Base-by-base conservation (phyloP, 2,329 filamentous ascomycete genomes). In the Exophiala xenobiotica region DNA sequence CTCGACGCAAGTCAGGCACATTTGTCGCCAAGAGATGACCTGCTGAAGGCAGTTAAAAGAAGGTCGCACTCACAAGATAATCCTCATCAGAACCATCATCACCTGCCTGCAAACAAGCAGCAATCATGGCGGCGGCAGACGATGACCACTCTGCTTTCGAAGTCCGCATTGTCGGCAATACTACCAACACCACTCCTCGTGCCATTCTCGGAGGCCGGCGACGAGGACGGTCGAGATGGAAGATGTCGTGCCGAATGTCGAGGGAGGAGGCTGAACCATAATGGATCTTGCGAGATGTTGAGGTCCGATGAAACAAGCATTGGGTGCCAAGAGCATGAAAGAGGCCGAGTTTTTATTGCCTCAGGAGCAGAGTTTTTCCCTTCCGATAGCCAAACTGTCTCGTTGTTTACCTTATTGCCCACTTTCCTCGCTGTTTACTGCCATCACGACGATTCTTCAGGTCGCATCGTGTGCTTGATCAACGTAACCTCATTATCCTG, bases 311-410 rank as follows among this genome's bases (percentile, higher is more conserved):
- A 16, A 35, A 16, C 31, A 16, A 35, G 31, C n/a, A n/a, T n/a
- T n/a, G 11, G 31, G 4, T 35, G 31, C 9, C 31, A 24, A 24
- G 7, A 14, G 19, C 20, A 22, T 5, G 19, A 40, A 20, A 23
- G 12, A 40, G 14, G 19, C n/a, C 12, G n/a, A 40, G 38, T 22
- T 14, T 20, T 40, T 40, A n/a, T 22, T 23, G 19, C 16, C 38
- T 20, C 23, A 18, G 38, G 19, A 40, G 14, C 38, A 40, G 38
- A 40, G 38, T 40, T 40, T 40, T 24, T 40, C 38, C 38, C 7
- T 23, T 14, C 38, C 38, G 38, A 3, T 20, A 40, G 22, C 38
- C 22, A 23, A 40, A 31, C 27, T 6, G 27, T 12, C 24, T 27
- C 24, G 24, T 27, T n/a, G n/a, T n/a, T n/a, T n/a, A n/a, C n/a